A percentile compares a stretch with the other conserved stretches of the same genome.
These are phyloP conservation scores for Medicago lupulina DNA, from an alignment of 306 rosid genomes.

Conservation along the genomic window DNA sequence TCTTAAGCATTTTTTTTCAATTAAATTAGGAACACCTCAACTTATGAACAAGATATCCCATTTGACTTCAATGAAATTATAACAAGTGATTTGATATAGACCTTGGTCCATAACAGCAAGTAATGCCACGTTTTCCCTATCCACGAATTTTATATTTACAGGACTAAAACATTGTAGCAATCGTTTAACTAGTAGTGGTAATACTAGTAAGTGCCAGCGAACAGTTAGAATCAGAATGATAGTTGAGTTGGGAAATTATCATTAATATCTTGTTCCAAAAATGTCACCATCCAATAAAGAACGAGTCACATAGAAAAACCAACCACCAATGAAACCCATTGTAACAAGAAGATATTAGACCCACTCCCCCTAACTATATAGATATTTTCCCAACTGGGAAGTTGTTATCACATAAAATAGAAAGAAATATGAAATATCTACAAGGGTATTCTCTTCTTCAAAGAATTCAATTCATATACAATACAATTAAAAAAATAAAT, in stretches of 20 bases:
- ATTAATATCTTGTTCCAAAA: not conserved
- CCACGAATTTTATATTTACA: not conserved
- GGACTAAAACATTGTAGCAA: too few species aligned
- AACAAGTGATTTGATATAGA: too few species aligned
- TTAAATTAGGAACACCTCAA: not conserved
- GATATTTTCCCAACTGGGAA: not conserved
- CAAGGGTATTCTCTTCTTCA: too few species aligned
- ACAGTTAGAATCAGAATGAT: not conserved
- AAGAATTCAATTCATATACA: too few species aligned
- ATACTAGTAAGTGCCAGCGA: not conserved
- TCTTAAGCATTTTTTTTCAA: too few species aligned
- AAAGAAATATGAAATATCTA: too few species aligned
- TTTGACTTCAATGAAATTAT: conserved; percentile 7
- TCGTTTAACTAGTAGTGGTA: not conserved
- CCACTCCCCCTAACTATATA: too few species aligned
- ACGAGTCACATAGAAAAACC: not conserved
- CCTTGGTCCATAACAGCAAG: not conserved
- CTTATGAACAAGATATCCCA: not conserved
- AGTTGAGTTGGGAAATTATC: conserved; percentile 1
- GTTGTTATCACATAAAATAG: too few species aligned
- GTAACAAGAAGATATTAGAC: not conserved
- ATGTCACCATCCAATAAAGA: not conserved
- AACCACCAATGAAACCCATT: conserved; percentile 8
- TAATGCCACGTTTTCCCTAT: conserved; percentile 12
- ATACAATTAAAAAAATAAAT: too few species aligned